These are phyloP conservation scores for Neurospora crassa DNA, from an alignment of 2,329 filamentous ascomycete genomes.

Conservation along the genomic window DNA sequence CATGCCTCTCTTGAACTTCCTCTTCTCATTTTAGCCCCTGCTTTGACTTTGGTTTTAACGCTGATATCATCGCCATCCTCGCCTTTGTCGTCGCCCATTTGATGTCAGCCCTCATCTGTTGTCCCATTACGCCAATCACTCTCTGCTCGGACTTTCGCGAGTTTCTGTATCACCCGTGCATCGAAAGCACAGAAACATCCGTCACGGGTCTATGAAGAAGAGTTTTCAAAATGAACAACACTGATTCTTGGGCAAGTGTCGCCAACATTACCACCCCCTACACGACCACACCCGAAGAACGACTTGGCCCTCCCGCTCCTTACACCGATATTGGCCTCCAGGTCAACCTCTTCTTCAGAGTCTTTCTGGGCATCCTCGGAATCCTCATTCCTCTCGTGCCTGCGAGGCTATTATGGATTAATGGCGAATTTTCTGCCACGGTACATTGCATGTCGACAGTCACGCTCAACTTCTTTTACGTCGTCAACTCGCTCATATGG, in stretches of 20 bases:
- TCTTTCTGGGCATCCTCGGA: slow-evolving; percentile 35
- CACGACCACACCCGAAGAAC: slow-evolving; percentile 17
- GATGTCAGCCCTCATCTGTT: neutral
- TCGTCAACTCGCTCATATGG: slow-evolving; percentile 45
- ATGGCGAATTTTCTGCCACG: slow-evolving; percentile 44
- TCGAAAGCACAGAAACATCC: neutral
- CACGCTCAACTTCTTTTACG: slow-evolving; percentile 36
- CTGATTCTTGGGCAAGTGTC: neutral
- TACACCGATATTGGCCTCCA: slow-evolving; percentile 20
- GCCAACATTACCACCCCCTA: slow-evolving; percentile 8
- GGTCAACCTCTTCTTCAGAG: slow-evolving; percentile 39
- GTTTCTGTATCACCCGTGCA: neutral
- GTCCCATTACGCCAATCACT: neutral
- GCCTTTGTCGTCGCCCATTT: neutral
- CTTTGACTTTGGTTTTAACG: neutral
- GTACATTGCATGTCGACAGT: slow-evolving; percentile 38
- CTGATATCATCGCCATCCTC: neutral
- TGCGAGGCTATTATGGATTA: slow-evolving; percentile 38
- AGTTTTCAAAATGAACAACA: neutral
- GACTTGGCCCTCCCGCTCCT: slow-evolving; percentile 13
- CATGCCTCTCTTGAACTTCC: neutral
- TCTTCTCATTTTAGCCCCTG: slow-evolving; percentile 1
- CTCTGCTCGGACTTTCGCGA: neutral
- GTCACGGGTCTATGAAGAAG: neutral
- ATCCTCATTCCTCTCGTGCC: slow-evolving; percentile 41